These are phyloP conservation scores for Akebia trifoliata DNA, from an alignment of 164 flowering plant species.

Conservation along the genomic window DNA sequence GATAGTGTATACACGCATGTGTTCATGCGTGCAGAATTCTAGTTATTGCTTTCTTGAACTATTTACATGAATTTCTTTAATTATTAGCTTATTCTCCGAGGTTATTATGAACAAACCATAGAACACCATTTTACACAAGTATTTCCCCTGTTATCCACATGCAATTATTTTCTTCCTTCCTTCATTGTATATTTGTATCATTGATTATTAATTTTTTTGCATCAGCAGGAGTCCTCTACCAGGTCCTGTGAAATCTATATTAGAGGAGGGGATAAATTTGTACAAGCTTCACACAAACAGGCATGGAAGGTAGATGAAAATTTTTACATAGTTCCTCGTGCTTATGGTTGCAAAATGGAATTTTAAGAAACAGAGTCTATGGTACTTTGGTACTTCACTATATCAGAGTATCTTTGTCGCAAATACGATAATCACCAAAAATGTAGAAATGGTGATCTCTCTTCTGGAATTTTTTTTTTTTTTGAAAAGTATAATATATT, in stretches of 20 bases:
- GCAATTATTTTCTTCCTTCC: neutral
- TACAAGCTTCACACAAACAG: conserved; percentile 63
- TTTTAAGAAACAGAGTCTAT: too few relatives aligned
- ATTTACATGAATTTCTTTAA: neutral
- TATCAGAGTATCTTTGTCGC: too few relatives aligned
- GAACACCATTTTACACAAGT: neutral
- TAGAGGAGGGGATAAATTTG: conserved; percentile 81
- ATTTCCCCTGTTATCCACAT: neutral
- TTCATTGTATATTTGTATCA: neutral
- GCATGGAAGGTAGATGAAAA: conserved; percentile 51
- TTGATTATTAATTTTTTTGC: conserved; percentile 6
- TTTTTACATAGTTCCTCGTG: neutral
- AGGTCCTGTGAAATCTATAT: conserved; percentile 42
- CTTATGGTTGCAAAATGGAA: neutral
- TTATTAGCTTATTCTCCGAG: neutral
- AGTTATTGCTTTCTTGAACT: too few relatives aligned
- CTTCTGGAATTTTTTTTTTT: too few relatives aligned
- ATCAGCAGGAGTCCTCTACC: conserved; percentile 70
- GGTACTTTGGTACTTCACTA: too few relatives aligned
- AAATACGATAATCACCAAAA: too few relatives aligned
- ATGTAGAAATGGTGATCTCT: too few relatives aligned
- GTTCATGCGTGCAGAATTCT: too few relatives aligned
- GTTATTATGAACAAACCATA: neutral
- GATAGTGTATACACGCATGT: too few relatives aligned
- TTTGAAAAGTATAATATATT: too few relatives aligned